Percentiles rank a stretch among this genome's conserved stretches.
Conservation (phyloP, 768 basidiomycete genomes). For the Leucosporidium scottii region DNA sequence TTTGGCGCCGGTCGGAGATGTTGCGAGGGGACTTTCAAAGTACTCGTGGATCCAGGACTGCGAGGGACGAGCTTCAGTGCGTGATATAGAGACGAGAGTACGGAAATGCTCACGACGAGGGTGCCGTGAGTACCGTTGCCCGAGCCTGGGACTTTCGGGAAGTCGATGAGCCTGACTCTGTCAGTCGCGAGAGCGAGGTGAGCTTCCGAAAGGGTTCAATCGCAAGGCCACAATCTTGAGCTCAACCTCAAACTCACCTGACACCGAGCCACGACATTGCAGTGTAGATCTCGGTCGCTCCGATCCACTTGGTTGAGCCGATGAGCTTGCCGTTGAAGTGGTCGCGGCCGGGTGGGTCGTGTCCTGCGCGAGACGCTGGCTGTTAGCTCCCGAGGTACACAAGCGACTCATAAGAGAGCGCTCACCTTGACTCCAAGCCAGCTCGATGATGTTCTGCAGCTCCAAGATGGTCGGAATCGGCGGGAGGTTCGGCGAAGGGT, state of each 20-base stretch:
- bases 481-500: not conserved
- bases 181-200: too few relatives aligned
- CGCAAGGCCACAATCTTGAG: too few relatives aligned
- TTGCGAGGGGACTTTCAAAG: slow-evolving; percentile 14
- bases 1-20: not conserved
- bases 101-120: slow-evolving; percentile 3
- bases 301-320: slow-evolving; percentile 33
- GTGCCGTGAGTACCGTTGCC: slow-evolving; percentile 14
- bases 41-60: slow-evolving; percentile 33
- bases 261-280: slow-evolving; percentile 31
- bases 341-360: slow-evolving; percentile 26
- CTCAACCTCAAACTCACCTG: too few relatives aligned
- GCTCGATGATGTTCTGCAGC: slow-evolving; percentile 30
- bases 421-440: slow-evolving; percentile 30
- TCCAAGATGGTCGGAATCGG: slow-evolving; percentile 29
- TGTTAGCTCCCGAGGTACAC: not conserved
- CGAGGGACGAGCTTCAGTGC: not conserved
- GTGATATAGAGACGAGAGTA: too few relatives aligned
- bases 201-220: too few relatives aligned
- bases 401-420: too few relatives aligned
- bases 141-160: slow-evolving; percentile 12
- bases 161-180: slow-evolving; percentile 33
- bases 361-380: slow-evolving; percentile 14
- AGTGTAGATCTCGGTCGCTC: slow-evolving; percentile 36
- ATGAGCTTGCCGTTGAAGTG: slow-evolving; percentile 32